Evolutionary conservation across 305 asterid genomes (phyloP), one percentile per base, ranked within the genome.

Genomic region (Salvia sclarea): DNA sequence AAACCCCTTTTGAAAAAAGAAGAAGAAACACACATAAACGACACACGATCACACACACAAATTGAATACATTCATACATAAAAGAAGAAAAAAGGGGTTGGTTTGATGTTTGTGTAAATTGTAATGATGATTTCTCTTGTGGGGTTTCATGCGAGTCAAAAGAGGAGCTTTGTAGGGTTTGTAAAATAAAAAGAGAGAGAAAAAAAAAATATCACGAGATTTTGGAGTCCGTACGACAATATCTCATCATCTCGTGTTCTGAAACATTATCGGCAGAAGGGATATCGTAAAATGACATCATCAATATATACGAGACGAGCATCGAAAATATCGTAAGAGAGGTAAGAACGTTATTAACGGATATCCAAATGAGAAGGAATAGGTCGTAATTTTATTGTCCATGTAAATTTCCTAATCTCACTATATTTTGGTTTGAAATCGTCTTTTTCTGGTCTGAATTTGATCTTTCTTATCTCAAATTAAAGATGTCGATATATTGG

Each of bases 401-500:
- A 62, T 52, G 69, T 54, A 68, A 60, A n/a, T 50, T 64, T 55
- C 60, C 53, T 58, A 48, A 59, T 60, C 45, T 48, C 30, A 8
- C 47, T 52, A 45, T 40, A n/a, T n/a, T 66, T 66, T 17, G 54
- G 64, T 59, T 73, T 66, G 82, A 78, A 82, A 70, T 75, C 79
- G 76, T 49, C 72, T 85, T 80, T 68, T 38, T 61, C 59, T 64
- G 72, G 84, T 84, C 77, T 78, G 3, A 20, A 10, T 49, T 49
- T 16, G 22, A 7, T 6, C 5, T 45, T 45, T 14, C 3, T 45
- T 17, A 7, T 41, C 17, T 41, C 7, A 12, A 25, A 1, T 25
- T 4, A 25, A 25, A 25, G 3, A 25, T 25, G 31, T 25, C 31
- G 2, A 1, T 33, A n/a, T n/a, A n/a, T n/a, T n/a, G n/a, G n/a